Evolutionary conservation across 2,329 filamentous ascomycete genomes (phyloP).

Genomic region (Trichoderma guizhouense): DNA sequence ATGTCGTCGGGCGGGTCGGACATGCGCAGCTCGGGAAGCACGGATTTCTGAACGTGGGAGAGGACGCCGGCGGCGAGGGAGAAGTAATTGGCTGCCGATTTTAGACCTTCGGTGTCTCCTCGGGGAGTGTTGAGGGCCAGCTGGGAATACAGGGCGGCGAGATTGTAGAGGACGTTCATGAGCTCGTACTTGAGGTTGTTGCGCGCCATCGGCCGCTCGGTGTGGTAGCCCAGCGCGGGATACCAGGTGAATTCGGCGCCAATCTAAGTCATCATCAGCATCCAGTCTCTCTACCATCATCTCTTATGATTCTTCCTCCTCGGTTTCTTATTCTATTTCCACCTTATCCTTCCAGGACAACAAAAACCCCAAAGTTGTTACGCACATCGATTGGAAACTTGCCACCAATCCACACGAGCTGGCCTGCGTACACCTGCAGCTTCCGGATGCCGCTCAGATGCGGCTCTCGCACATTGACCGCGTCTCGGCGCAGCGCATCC

Average conservation of each 20-base stretch:
- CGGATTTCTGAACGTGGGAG: conserved; percentile 67
- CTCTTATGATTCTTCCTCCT: background rate
- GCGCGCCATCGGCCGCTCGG: conserved; percentile 63
- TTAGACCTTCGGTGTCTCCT: conserved; percentile 76
- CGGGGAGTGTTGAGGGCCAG: conserved; percentile 79
- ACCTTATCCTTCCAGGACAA: background rate
- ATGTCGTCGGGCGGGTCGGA: conserved; percentile 89
- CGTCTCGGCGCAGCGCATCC: conserved; percentile 76
- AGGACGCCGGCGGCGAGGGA: conserved; percentile 83
- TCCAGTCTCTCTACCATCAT: background rate
- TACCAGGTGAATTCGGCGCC: conserved; percentile 97
- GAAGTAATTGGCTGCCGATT: conserved; percentile 85
- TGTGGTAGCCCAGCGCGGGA: conserved; percentile 86
- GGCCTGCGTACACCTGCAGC: conserved; percentile 86
- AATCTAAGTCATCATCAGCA: conserved; percentile 52
- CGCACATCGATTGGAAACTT: conserved; percentile 92
- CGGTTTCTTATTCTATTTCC: background rate
- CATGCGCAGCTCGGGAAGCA: conserved; percentile 79
- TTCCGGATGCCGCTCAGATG: conserved; percentile 83
- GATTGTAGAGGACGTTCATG: conserved; percentile 88
- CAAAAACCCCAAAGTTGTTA: background rate
- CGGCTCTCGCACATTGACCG: conserved; percentile 84
- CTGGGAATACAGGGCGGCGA: conserved; percentile 90
- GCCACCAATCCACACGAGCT: conserved; percentile 86
- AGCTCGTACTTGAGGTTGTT: conserved; percentile 78